Evolutionary conservation across 805 yeast species (phyloP).

Genomic region (Hanseniaspora lachancei): DNA sequence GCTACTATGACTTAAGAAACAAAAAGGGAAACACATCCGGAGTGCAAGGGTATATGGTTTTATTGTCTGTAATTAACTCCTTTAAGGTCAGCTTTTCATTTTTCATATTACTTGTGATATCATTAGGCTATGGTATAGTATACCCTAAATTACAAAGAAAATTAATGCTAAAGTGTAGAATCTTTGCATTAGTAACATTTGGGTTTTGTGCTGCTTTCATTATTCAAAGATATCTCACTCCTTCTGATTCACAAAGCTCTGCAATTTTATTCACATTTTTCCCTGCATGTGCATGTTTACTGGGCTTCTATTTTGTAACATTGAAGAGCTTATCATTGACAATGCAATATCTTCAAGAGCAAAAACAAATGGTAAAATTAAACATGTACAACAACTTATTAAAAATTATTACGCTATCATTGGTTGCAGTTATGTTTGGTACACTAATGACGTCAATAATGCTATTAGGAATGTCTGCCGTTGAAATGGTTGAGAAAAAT

Average conservation of each 20-base stretch:
- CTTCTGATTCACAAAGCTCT: conserved; percentile 38
- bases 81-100: conserved; percentile 76
- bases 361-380: conserved; percentile 84
- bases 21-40: conserved; percentile 40
- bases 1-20: conserved; percentile 76
- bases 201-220: conserved; percentile 42
- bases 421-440: conserved; percentile 58
- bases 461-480: conserved; percentile 57
- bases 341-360: conserved; percentile 57
- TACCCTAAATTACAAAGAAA: conserved; percentile 67
- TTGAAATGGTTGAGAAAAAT: conserved; percentile 67
- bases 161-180: conserved; percentile 56
- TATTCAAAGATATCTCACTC: conserved; percentile 39
- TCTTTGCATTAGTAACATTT: conserved; percentile 46
- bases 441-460: conserved; percentile 56
- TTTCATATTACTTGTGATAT: conserved; percentile 70
- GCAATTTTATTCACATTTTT: conserved; percentile 47
- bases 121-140: conserved; percentile 91
- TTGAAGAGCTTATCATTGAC: conserved; percentile 64
- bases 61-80: conserved; percentile 68
- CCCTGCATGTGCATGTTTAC: conserved; percentile 59
- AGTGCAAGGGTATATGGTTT: conserved; percentile 60
- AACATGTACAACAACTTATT: conserved; percentile 72
- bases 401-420: conserved; percentile 57
- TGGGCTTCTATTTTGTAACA: conserved; percentile 61